A percentile compares a stretch with the other conserved stretches of the same genome.
phyloP scores from a whole-genome alignment of 208 protist species.

The Naegleria gruberi region DNA sequence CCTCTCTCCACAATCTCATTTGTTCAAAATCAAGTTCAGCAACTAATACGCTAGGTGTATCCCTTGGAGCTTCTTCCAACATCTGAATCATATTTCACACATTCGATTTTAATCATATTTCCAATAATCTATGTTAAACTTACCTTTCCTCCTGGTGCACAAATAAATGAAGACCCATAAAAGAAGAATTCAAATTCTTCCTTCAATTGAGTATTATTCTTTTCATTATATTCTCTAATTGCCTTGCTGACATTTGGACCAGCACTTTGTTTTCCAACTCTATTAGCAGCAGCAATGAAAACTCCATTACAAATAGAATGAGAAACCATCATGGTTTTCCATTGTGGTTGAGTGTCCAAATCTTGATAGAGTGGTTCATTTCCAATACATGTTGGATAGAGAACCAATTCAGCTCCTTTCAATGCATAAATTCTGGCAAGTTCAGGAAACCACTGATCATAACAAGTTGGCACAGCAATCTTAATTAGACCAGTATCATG shows the following conservation, averaged over 20 bases:
- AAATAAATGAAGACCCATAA: constrained; percentile 27
- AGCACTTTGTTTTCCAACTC: not conserved
- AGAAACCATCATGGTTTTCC: constrained; percentile 16
- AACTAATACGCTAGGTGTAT: constrained; percentile 15
- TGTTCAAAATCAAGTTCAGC: constrained; percentile 18
- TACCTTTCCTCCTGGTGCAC: constrained; percentile 20
- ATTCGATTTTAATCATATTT: too few relatives aligned
- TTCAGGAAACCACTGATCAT: constrained; percentile 35
- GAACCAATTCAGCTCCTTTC: constrained; percentile 30
- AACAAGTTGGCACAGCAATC: constrained; percentile 27
- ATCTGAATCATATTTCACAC: not conserved
- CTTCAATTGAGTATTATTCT: not conserved
- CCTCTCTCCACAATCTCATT: constrained; percentile 14
- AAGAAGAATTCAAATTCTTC: not conserved
- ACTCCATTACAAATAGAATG: constrained; percentile 25
- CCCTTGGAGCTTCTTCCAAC: constrained; percentile 17
- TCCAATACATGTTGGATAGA: constrained; percentile 33
- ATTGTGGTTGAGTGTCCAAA: constrained; percentile 25
- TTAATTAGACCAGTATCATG: constrained; percentile 32
- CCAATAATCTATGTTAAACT: not conserved
- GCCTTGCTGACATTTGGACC: not conserved
- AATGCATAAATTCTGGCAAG: constrained; percentile 30
- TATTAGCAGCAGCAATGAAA: not conserved
- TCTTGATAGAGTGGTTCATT: constrained; percentile 8
- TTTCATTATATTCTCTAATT: not conserved